Base-by-base conservation (phyloP, 2,329 filamentous ascomycete species). In the Leptographium radiaticola region DNA sequence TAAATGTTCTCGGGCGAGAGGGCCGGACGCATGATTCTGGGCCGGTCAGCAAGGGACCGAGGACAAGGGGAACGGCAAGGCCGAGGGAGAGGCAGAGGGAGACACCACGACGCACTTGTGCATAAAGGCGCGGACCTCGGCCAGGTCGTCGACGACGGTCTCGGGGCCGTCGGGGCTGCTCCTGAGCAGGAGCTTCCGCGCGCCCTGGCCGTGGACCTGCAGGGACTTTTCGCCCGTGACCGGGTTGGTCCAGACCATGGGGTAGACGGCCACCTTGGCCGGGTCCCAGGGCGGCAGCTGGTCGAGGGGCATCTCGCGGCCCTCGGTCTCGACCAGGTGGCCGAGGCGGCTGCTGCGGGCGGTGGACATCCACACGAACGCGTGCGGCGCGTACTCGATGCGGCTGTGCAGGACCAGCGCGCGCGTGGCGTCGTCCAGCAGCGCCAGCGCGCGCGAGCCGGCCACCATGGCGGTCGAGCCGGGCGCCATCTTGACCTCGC, bases 241-340 rank as follows among this genome's bases (percentile, higher is more conserved):
- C 10, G 66, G 66, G 56, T 68, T 68, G 33, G 64, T 64, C 65
- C 66, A 68, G 12, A 67, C 66, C 66, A 68, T 68, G 1, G 66
- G 65, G 53, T 68, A 68, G 33, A 63, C 57, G 56, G 65, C 66
- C 15, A 67, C 58, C 30, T 67, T 63, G 46, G 61, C 63, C 13
- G 59, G 52, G 15, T 57, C 57, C 61, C 65, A 64, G 2, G 63
- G 59, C 39, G 63, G 63, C 43, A 68, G 56, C 55, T 64, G 53
- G 49, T 66, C 64, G 3, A 65, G 55, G 0, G 65, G 63, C 56
- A 60, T 62, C 56, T 67, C 58, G 10, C 52, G 46, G 12, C 57
- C 57, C 36, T 60, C 57, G 4, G 59, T 58, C 53, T 66, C 65
- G 18, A 68, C 52, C 10, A 62, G 57, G 54, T 68, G 66, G 15